phyloP scores from a whole-genome alignment of 2,329 filamentous ascomycete genomes.

The Leptographium radiaticola region DNA sequence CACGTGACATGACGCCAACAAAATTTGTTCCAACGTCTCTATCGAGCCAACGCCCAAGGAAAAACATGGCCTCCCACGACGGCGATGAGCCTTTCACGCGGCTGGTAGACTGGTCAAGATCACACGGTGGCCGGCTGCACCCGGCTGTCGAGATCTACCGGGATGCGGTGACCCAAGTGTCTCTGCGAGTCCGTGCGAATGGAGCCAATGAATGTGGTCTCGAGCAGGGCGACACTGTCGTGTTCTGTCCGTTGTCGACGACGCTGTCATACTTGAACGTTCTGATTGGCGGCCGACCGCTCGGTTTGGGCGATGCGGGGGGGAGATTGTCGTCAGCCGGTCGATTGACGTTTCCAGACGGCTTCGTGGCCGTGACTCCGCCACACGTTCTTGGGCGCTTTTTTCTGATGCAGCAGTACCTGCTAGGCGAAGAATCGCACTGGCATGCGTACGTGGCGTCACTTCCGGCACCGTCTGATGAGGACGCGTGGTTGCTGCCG shows the following conservation, averaged over 20 bases:
- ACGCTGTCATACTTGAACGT: constrained; percentile 48
- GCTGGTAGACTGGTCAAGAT: constrained; percentile 35
- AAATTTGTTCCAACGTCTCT: too few relatives aligned
- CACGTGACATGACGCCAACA: too few relatives aligned
- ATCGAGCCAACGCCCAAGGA: too few relatives aligned
- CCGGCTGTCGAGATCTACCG: constrained; percentile 38
- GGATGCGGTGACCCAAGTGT: constrained; percentile 36
- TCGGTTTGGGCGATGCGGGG: constrained; percentile 7
- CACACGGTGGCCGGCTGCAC: constrained; percentile 34
- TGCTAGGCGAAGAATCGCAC: constrained; percentile 42
- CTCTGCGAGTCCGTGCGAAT: constrained; percentile 32
- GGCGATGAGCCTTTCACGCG: constrained; percentile 15
- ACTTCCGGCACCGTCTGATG: constrained; percentile 47
- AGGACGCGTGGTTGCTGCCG: constrained; percentile 39
- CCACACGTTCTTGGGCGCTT: constrained; percentile 53
- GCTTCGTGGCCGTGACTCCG: constrained; percentile 35
- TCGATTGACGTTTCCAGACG: constrained; percentile 26
- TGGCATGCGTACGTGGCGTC: constrained; percentile 57
- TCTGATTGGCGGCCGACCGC: constrained; percentile 21
- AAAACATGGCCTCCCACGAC: constrained; percentile 1
- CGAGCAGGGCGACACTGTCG: constrained; percentile 28
- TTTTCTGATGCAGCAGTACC: constrained; percentile 55
- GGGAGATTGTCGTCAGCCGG: constrained; percentile 4
- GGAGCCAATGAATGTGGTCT: constrained; percentile 11
- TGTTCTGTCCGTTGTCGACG: constrained; percentile 37